Evolutionary conservation across 1,284 basidiomycete species (phyloP).

Genomic region (Sporisorium sorghi): DNA sequence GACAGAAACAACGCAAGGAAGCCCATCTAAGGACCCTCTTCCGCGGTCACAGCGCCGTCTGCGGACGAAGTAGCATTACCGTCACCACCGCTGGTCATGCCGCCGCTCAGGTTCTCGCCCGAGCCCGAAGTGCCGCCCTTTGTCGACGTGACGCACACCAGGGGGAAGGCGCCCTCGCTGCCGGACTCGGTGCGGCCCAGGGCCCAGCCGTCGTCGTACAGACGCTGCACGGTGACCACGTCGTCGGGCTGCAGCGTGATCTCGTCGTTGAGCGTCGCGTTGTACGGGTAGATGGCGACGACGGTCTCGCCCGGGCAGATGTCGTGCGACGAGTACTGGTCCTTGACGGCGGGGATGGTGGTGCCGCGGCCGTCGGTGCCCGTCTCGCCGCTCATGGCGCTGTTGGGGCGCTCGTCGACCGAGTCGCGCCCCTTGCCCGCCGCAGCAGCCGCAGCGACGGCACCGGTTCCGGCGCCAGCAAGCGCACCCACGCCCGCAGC

Average conservation of each 20-base stretch:
- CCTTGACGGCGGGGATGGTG: constrained; percentile 59
- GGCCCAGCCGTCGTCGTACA: constrained; percentile 66
- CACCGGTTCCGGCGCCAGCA: constrained; percentile 30
- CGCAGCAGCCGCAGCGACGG: constrained; percentile 12
- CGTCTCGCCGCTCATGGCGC: constrained; percentile 51
- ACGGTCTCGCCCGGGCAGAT: constrained; percentile 62
- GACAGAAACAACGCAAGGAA: background rate
- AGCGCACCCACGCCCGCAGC: constrained; percentile 45
- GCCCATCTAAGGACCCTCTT: constrained; percentile 41
- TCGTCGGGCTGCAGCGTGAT: constrained; percentile 62
- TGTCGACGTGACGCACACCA: constrained; percentile 61
- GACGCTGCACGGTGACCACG: constrained; percentile 55
- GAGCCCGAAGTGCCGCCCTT: constrained; percentile 55
- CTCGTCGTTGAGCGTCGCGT: constrained; percentile 64
- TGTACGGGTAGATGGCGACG: constrained; percentile 66
- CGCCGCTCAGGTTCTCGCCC: constrained; percentile 49
- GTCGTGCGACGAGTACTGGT: constrained; percentile 64
- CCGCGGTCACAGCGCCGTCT: constrained; percentile 59
- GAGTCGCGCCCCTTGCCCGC: constrained; percentile 41
- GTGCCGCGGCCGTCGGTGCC: constrained; percentile 60
- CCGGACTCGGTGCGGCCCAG: constrained; percentile 52
- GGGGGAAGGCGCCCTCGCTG: constrained; percentile 59
- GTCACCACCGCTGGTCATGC: constrained; percentile 55
- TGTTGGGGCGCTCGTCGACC: constrained; percentile 49
- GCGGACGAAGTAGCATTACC: constrained; percentile 50